Conservation (phyloP, 805 yeast genomes). For the Blastobotrys muscicola region DNA sequence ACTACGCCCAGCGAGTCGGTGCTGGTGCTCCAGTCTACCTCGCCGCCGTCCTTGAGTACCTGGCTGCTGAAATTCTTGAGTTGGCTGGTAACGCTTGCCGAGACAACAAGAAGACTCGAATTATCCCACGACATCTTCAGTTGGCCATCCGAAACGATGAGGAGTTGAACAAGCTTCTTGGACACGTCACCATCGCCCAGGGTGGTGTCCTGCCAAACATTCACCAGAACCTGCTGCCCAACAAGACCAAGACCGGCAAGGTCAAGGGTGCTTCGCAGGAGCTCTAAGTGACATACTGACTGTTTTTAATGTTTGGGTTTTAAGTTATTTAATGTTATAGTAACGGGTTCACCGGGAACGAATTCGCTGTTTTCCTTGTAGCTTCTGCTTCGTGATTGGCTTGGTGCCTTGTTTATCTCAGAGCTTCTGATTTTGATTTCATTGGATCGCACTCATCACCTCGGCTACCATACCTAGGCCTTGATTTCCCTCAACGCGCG, state of each 20-base stretch:
- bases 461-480: no score
- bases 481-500: no score
- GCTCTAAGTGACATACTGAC: constrained; percentile 19
- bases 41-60: constrained; percentile 93
- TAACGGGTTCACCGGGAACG: not conserved
- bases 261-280: constrained; percentile 32
- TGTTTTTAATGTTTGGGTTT: constrained; percentile 4
- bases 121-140: constrained; percentile 97
- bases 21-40: constrained; percentile 97
- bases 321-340: constrained; percentile 6
- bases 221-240: constrained; percentile 84
- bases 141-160: constrained; percentile 98
- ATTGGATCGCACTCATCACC: not conserved
- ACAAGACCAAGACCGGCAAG: constrained; percentile 32
- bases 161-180: constrained; percentile 88
- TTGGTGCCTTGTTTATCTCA: constrained; percentile 1
- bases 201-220: constrained; percentile 99
- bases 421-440: not conserved
- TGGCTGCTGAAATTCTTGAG: constrained; percentile 96
- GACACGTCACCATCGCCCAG: constrained; percentile 93
- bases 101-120: constrained; percentile 98
- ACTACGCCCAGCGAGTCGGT: constrained; percentile 98
- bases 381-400: not conserved
- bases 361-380: not conserved
- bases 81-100: constrained; percentile 98